Conservation (phyloP, 1,284 basidiomycete genomes). For the Puccinia novopanici region DNA sequence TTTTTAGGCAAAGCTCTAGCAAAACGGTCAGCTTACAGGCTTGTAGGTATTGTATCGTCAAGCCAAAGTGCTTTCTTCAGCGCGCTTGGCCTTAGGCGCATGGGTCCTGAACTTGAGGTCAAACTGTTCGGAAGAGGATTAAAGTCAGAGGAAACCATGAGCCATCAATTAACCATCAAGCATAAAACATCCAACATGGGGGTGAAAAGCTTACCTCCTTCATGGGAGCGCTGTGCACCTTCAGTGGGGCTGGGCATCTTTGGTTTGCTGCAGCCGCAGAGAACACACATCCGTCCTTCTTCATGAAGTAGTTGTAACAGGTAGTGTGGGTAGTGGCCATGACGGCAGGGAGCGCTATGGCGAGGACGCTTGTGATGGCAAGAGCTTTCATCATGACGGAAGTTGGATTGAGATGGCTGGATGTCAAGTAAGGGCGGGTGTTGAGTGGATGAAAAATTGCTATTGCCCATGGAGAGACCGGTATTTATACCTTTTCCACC, state of each 20-base stretch:
- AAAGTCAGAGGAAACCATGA: not conserved
- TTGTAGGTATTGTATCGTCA: not conserved
- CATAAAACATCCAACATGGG: too few relatives aligned
- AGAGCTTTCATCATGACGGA: too few relatives aligned
- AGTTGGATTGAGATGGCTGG: too few relatives aligned
- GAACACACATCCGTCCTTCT: constrained; percentile 31
- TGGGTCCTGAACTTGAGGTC: not conserved
- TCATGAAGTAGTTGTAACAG: constrained; percentile 35
- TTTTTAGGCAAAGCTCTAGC: not conserved
- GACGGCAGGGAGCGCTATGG: not conserved
- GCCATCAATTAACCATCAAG: not conserved
- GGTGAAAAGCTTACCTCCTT: not conserved
- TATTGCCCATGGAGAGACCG: too few relatives aligned
- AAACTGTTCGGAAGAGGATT: not conserved
- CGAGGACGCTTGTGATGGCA: too few relatives aligned
- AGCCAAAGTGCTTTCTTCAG: too few relatives aligned
- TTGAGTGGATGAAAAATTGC: too few relatives aligned
- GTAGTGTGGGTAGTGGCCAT: not conserved
- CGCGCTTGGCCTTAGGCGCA: not conserved
- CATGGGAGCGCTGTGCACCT: not conserved
- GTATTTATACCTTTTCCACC: too few relatives aligned
- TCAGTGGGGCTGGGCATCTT: not conserved
- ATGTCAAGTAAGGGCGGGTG: too few relatives aligned
- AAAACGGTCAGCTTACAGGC: not conserved
- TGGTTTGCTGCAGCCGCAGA: not conserved